phyloP scores from a whole-genome alignment of 257 asterid species.

The Phtheirospermum japonicum region DNA sequence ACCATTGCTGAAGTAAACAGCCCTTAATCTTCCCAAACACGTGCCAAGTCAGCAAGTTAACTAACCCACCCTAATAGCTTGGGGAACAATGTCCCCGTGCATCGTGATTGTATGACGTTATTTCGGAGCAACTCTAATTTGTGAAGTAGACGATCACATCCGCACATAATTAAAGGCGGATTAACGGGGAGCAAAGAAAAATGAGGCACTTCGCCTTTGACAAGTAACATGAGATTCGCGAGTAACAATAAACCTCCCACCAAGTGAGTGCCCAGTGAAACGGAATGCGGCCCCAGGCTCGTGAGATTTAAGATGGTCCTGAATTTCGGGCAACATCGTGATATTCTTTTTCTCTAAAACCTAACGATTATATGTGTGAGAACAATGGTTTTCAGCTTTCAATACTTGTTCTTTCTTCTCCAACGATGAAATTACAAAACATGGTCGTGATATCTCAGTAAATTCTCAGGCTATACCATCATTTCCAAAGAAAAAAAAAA shows the following conservation, averaged over 20 bases:
- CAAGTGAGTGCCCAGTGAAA: too few species aligned
- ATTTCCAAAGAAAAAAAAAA: too few species aligned
- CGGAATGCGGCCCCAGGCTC: conserved; percentile 66
- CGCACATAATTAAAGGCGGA: conserved; percentile 87
- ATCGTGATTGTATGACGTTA: conserved; percentile 69
- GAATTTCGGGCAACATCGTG: conserved; percentile 61
- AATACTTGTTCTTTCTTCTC: conserved; percentile 72
- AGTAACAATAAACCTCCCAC: conserved; percentile 89
- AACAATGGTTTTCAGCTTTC: conserved; percentile 39
- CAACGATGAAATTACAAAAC: conserved; percentile 70
- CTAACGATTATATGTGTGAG: neutral
- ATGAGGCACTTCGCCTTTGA: conserved; percentile 64
- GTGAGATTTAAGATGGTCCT: conserved; percentile 51
- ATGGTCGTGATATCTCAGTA: conserved; percentile 51
- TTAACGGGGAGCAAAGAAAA: conserved; percentile 84
- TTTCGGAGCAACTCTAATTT: conserved; percentile 65
- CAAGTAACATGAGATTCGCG: conserved; percentile 76
- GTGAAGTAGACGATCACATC: conserved; percentile 72
- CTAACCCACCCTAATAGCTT: too few species aligned
- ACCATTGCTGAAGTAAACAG: too few species aligned
- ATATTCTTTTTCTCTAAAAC: neutral
- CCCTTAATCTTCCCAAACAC: too few species aligned
- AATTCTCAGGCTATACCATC: conserved; percentile 59
- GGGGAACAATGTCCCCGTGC: conserved; percentile 96
- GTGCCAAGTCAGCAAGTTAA: too few species aligned